Evolutionary conservation across 768 basidiomycete genomes (phyloP).

Genomic region (Boletus tomentosulus): DNA sequence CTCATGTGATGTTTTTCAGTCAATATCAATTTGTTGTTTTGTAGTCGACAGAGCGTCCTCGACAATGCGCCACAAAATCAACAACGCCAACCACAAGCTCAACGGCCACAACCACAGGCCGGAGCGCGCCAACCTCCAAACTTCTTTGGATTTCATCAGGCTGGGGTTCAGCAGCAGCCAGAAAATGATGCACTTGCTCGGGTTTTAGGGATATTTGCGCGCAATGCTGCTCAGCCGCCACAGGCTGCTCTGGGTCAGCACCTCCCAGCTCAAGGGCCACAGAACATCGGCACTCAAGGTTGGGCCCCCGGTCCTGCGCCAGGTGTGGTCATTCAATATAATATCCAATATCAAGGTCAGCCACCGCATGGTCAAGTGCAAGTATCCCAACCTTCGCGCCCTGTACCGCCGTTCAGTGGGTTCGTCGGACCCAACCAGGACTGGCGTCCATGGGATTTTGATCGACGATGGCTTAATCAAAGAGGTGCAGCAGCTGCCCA

Average conservation of each 20-base stretch:
- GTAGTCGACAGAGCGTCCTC: constrained; percentile 73
- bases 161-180: constrained; percentile 32
- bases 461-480: constrained; percentile 30
- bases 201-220: constrained; percentile 49
- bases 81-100: constrained; percentile 26
- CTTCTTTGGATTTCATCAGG: constrained; percentile 25
- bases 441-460: constrained; percentile 63
- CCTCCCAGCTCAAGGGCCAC: constrained; percentile 29
- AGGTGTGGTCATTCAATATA: constrained; percentile 58
- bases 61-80: constrained; percentile 42
- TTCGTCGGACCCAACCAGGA: constrained; percentile 60
- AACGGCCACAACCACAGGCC: constrained; percentile 25
- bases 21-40: constrained; percentile 2
- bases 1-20: constrained; percentile 7
- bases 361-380: constrained; percentile 32
- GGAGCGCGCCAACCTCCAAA: constrained; percentile 31
- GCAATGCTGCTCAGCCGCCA: constrained; percentile 45
- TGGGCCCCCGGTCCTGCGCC: constrained; percentile 36
- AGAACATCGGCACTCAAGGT: constrained; percentile 31
- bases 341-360: constrained; percentile 54
- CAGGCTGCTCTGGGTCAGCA: constrained; percentile 29
- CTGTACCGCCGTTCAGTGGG: constrained; percentile 54
- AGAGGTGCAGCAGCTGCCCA: constrained; percentile 2
- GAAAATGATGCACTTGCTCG: constrained; percentile 37
- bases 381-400: constrained; percentile 30